Conservation (phyloP, 164 flowering plant species). For the Amborella trichopoda region DNA sequence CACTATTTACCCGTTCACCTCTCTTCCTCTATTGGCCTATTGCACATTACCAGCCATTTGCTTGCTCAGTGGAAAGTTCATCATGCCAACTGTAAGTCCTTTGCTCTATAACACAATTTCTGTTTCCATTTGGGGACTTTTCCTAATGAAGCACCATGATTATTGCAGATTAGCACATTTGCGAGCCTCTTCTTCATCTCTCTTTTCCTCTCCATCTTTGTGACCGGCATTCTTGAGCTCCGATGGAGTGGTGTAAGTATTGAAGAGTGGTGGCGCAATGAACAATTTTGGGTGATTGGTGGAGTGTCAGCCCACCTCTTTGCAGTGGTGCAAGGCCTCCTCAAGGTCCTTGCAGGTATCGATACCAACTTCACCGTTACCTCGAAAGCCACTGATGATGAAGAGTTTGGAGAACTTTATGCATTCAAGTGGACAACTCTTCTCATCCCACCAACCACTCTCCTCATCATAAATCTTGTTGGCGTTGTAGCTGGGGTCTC, state of each 20-base stretch:
- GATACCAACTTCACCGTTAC: slow-evolving; percentile 84
- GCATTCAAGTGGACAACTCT: slow-evolving; percentile 83
- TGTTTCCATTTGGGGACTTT: not conserved
- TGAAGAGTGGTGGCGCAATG: slow-evolving; percentile 92
- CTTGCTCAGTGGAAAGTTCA: slow-evolving; percentile 87
- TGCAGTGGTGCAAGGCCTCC: slow-evolving; percentile 72
- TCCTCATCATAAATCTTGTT: slow-evolving; percentile 65
- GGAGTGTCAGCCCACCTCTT: slow-evolving; percentile 78
- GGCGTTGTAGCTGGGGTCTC: slow-evolving; percentile 85
- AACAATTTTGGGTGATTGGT: slow-evolving; percentile 92
- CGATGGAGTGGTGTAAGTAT: slow-evolving; percentile 91
- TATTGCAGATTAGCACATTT: slow-evolving; percentile 75
- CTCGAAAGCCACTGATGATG: slow-evolving; percentile 65
- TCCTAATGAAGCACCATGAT: too few relatives aligned
- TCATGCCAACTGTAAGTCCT: slow-evolving; percentile 73
- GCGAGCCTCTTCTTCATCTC: slow-evolving; percentile 77
- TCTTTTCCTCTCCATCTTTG: slow-evolving; percentile 65
- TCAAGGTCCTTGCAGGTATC: slow-evolving; percentile 64
- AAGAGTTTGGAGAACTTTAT: slow-evolving; percentile 67
- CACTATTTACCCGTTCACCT: slow-evolving; percentile 85
- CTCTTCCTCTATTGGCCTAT: slow-evolving; percentile 76
- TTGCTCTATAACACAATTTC: not conserved
- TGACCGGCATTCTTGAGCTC: slow-evolving; percentile 76
- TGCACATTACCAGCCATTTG: slow-evolving; percentile 86
- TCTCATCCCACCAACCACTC: slow-evolving; percentile 76